These are phyloP conservation scores for Jackrogersella multiformis DNA, from an alignment of 495 filamentous ascomycete species.

Conservation along the genomic window DNA sequence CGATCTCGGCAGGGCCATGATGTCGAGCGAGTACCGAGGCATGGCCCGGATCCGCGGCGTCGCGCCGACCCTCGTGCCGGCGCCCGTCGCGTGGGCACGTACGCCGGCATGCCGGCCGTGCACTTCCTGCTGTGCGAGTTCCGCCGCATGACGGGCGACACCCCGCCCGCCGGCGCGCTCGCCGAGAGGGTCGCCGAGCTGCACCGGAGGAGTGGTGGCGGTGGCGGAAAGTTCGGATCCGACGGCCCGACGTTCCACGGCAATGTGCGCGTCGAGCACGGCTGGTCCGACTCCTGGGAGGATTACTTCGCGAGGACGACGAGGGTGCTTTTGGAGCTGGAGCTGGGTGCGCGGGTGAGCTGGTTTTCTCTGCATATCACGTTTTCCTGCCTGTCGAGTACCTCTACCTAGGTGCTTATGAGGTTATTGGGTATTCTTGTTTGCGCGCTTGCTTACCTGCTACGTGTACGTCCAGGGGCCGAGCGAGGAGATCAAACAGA, in stretches of 20 bases:
- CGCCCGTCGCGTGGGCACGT: slow-evolving; percentile 13
- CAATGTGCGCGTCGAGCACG: slow-evolving; percentile 28
- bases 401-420: background rate
- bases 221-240: slow-evolving; percentile 14
- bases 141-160: slow-evolving; percentile 20
- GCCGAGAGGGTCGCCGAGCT: slow-evolving; percentile 16
- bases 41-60: slow-evolving; percentile 2
- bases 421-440: background rate
- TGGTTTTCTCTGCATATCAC: too few relatives aligned
- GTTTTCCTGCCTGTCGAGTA: background rate
- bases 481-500: slow-evolving; percentile 22
- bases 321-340: slow-evolving; percentile 22
- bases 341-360: slow-evolving; percentile 21
- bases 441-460: background rate
- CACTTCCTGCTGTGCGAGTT: slow-evolving; percentile 38
- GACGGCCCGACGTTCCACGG: slow-evolving; percentile 32
- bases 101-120: slow-evolving; percentile 8
- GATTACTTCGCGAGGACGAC: slow-evolving; percentile 31
- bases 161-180: slow-evolving; percentile 1
- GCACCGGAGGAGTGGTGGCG: background rate
- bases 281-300: slow-evolving; percentile 30
- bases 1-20: slow-evolving; percentile 20
- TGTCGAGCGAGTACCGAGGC: slow-evolving; percentile 23
- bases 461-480: slow-evolving; percentile 9
- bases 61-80: slow-evolving; percentile 11